Base-by-base conservation (phyloP, 75 land plant species). In the Pseudotsuga menziesii region DNA sequence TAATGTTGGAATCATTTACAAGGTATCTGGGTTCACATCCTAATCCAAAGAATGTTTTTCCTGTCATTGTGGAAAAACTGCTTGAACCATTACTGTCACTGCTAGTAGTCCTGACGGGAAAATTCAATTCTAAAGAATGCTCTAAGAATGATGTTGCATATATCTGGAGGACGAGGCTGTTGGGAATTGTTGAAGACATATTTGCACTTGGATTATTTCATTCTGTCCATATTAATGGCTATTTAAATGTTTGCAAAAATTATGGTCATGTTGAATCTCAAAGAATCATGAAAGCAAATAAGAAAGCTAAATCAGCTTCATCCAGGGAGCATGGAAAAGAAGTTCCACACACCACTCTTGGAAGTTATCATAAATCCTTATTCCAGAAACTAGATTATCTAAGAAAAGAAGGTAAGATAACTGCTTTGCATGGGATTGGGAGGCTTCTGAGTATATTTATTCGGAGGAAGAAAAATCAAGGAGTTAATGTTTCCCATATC, bases 281-380 rank as follows among this genome's bases (percentile, higher is more conserved):
- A 29, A 29, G 32, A 29, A 0, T 29, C 32, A 29, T 29, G 0
- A 29, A 29, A 29, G 32, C 32, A 29, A 29, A 29, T 29, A 29
- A 29, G 32, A 29, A 29, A 29, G 32, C 32, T 29, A 29, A 29
- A 29, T 1, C 32, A 29, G 32, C 32, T 29, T 29, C 32, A 29
- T 29, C 1, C 32, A 29, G 32, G 32, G 32, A 29, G 1, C 32
- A 29, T 29, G 32, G 1, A 29, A 29, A 77, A 32, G 69, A 35
- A 64, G 80, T 73, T 15, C 20, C 58, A 41, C 82, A 77, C 25
- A 69, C 58, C 2, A 67, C 74, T 5, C 63, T 83, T 64, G 78
- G 76, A 60, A 93, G 96, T 76, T 93, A 93, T 67, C 96, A 91
- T 71, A 86, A 74, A 78, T 85, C 87, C 57, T 78, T 93, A 12